Evolutionary conservation across 371 early-diverging fungal species (phyloP).

Genomic region (Haplosporangium sp.): DNA sequence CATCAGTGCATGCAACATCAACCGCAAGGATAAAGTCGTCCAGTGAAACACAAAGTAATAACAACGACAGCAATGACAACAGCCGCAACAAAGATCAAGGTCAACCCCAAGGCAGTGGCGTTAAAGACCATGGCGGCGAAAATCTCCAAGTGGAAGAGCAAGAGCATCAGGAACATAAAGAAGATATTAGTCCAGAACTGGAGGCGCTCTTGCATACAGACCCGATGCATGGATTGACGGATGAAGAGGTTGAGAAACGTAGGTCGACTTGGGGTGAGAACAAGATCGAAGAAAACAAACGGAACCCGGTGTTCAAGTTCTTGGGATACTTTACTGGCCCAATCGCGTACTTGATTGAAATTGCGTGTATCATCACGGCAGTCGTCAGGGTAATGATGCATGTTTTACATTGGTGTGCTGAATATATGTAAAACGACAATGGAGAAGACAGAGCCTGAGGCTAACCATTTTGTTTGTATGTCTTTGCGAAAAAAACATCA

Average conservation of each 20-base stretch:
- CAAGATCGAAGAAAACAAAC: slow-evolving; percentile 84
- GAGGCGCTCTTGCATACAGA: slow-evolving; percentile 78
- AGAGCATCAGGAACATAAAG: slow-evolving; percentile 72
- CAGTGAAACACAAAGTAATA: no score
- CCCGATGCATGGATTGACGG: slow-evolving; percentile 70
- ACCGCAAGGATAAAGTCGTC: no score
- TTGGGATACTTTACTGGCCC: slow-evolving; percentile 89
- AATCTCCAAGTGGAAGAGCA: slow-evolving; percentile 60
- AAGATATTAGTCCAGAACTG: slow-evolving; percentile 77
- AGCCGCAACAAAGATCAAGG: not conserved
- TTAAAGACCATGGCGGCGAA: no score
- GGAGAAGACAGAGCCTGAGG: not conserved
- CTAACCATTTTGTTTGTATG: not conserved
- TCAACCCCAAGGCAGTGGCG: no score
- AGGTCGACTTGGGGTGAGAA: slow-evolving; percentile 73
- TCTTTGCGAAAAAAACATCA: not conserved
- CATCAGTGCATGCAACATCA: no score
- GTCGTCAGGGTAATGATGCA: slow-evolving; percentile 21
- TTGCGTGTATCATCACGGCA: slow-evolving; percentile 71
- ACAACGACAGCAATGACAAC: no score
- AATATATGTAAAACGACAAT: not conserved
- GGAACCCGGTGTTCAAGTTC: slow-evolving; percentile 89
- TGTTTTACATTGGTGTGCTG: not conserved
- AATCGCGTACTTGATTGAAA: slow-evolving; percentile 89
- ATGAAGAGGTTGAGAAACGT: slow-evolving; percentile 68